phyloP scores from a whole-genome alignment of 495 filamentous ascomycete species.

The Aspergillus asperescens region DNA sequence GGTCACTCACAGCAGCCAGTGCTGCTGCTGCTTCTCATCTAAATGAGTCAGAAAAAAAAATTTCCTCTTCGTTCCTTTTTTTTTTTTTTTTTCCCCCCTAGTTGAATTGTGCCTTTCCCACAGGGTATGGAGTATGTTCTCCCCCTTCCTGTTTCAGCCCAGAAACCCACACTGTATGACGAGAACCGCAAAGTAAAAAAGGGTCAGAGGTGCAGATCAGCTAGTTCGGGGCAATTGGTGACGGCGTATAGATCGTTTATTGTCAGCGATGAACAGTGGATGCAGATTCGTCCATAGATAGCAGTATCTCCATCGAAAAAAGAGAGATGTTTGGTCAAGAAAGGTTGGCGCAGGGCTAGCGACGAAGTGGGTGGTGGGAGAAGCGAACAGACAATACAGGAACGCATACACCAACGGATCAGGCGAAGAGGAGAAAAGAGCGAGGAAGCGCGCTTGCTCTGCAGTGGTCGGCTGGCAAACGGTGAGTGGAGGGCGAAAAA shows the following conservation, averaged over 20 bases:
- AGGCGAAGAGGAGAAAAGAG: conserved; percentile 12
- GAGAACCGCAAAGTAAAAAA: conserved; percentile 11
- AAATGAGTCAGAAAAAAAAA: conserved; percentile 23
- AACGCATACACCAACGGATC: conserved; percentile 10
- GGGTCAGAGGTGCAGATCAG: conserved; percentile 19
- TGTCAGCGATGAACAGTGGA: conserved; percentile 26
- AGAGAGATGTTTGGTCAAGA: conserved; percentile 13
- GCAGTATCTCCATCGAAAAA: conserved; percentile 28
- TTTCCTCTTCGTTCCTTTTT: conserved; percentile 17
- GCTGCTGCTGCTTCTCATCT: conserved; percentile 19
- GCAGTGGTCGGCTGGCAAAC: conserved; percentile 22
- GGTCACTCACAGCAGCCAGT: conserved; percentile 24
- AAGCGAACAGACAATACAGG: conserved; percentile 12
- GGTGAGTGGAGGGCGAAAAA: conserved; percentile 23
- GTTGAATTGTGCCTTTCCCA: conserved; percentile 6
- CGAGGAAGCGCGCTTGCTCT: conserved; percentile 13
- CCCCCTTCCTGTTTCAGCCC: conserved; percentile 10
- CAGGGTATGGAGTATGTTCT: too few species aligned
- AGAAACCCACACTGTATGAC: conserved; percentile 11
- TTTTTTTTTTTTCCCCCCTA: conserved; percentile 12
- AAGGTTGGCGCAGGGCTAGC: conserved; percentile 13
- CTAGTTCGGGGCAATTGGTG: conserved; percentile 15
- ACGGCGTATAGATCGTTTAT: conserved; percentile 25
- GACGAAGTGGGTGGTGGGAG: conserved; percentile 14
- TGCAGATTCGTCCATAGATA: conserved; percentile 20